Conservation (phyloP, 345 rosid genomes). For the Sonneratia alba region DNA sequence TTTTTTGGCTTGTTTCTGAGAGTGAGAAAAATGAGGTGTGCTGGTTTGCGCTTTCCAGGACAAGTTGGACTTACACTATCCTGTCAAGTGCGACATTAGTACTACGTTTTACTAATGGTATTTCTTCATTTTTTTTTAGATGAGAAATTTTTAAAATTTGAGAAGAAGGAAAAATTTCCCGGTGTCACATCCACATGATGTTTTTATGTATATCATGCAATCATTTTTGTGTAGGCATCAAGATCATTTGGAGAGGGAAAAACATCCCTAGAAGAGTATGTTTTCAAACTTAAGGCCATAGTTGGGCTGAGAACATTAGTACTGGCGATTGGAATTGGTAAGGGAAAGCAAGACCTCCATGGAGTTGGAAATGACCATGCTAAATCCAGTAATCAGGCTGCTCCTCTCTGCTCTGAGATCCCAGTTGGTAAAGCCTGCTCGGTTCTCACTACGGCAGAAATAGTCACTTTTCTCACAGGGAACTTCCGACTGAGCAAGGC, state of each 20-base stretch:
- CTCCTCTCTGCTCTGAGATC: slow-evolving; percentile 34
- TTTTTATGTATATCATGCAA: neutral
- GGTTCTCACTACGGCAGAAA: slow-evolving; percentile 41
- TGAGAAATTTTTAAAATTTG: too few species aligned
- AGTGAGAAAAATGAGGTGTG: neutral
- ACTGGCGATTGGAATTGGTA: slow-evolving; percentile 47
- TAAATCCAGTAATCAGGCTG: slow-evolving; percentile 30
- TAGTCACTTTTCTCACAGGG: slow-evolving; percentile 56
- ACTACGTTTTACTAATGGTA: too few species aligned
- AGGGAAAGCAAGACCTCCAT: slow-evolving; percentile 52
- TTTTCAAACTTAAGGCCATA: slow-evolving; percentile 40
- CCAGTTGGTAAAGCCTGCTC: slow-evolving; percentile 57
- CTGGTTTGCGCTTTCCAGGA: too few species aligned
- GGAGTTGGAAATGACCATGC: slow-evolving; percentile 43
- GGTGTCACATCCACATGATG: neutral
- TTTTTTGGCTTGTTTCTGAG: neutral
- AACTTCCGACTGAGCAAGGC: slow-evolving; percentile 71
- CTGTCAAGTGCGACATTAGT: too few species aligned
- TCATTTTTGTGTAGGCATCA: slow-evolving; percentile 20
- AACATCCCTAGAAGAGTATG: slow-evolving; percentile 47
- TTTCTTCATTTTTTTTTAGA: too few species aligned
- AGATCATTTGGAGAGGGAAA: slow-evolving; percentile 43
- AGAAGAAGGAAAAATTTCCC: neutral
- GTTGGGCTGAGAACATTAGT: slow-evolving; percentile 35
- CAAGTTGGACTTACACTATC: too few species aligned